Evolutionary conservation across 805 yeast genomes (phyloP), one percentile per base, ranked within the genome.

Genomic region (Kodamaea neixiangensis): DNA sequence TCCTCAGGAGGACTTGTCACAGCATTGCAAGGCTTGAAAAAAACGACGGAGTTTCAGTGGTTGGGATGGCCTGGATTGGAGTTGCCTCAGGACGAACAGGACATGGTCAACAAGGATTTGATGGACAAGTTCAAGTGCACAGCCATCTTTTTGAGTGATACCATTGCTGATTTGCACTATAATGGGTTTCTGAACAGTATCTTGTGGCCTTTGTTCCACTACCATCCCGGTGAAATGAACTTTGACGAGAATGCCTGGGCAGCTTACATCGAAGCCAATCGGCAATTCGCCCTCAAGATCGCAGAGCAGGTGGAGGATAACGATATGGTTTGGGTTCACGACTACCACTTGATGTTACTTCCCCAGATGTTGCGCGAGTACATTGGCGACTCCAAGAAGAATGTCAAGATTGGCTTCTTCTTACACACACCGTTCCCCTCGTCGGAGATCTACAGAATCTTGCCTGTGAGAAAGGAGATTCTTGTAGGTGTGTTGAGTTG

Each of bases 221-320:
- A 94, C 70, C 99, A 94, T 65, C 99, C 99, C 0, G 99, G 98
- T 54, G 99, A 96, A 68, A 94, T 96, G 87, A 92, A 89, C 66
- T 94, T 94, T 64, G 99, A 94, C 69, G 99, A 94, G 66, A 83
- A 82, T 54, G 97, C 97, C 1, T 94, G 99, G 99, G 92, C 92
- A 48, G 98, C 98, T 1, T 94, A 94, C 67, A 87, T 90, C 50
- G 94, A 90, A 66, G 98, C 98, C 5, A 94, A 94, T 65, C 73
- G 85, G 51, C 74, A 80, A 53, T 94, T 94, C 73, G 94, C 97
- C 10, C 74, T 81, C 35, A 86, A 79, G 38, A 83, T 94, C 52
- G 83, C 89, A 9, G 70, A 78, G 17, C 82, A 82, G 59, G 85
- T 88, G 37, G 76, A 83, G 25, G 96, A 90, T 55, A 85, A 87